A percentile compares a stretch with the other conserved stretches of the same genome.
Evolutionary conservation across 1,284 basidiomycete species (phyloP).

Genomic region (Xerocomus amazonicus): DNA sequence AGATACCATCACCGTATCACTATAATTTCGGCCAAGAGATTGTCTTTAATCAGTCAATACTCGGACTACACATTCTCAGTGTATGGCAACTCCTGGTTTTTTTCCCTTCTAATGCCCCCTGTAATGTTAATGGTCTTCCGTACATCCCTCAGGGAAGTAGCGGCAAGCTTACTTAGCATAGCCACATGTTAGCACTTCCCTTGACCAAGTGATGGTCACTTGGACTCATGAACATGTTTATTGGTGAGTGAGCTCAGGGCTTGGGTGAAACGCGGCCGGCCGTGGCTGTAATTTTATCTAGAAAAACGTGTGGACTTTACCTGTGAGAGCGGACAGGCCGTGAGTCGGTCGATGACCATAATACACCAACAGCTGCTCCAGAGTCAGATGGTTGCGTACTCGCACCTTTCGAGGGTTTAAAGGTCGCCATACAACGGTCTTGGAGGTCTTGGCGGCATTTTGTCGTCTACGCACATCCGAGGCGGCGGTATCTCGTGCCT

Average conservation of each 20-base stretch:
- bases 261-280: too few species aligned
- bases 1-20: conserved; percentile 14
- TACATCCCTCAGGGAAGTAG: background rate
- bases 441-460: conserved; percentile 39
- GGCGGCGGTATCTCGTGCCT: conserved; percentile 75
- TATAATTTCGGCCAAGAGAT: background rate
- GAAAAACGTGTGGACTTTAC: too few species aligned
- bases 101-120: conserved; percentile 3
- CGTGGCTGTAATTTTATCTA: too few species aligned
- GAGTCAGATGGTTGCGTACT: too few species aligned
- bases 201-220: background rate
- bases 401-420: too few species aligned
- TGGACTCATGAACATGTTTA: too few species aligned
- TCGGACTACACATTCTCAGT: conserved; percentile 5
- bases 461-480: conserved; percentile 65
- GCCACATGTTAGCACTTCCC: background rate
- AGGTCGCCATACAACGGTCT: too few species aligned
- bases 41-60: background rate
- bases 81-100: conserved; percentile 5
- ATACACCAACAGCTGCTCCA: too few species aligned
- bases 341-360: too few species aligned
- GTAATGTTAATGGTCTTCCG: conserved; percentile 12
- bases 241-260: too few species aligned
- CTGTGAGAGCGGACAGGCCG: too few species aligned
- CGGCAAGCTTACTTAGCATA: background rate